Conservation (phyloP, 225 moss, liverwort and hornwort genomes). For the Thuidium tamariscinum region DNA sequence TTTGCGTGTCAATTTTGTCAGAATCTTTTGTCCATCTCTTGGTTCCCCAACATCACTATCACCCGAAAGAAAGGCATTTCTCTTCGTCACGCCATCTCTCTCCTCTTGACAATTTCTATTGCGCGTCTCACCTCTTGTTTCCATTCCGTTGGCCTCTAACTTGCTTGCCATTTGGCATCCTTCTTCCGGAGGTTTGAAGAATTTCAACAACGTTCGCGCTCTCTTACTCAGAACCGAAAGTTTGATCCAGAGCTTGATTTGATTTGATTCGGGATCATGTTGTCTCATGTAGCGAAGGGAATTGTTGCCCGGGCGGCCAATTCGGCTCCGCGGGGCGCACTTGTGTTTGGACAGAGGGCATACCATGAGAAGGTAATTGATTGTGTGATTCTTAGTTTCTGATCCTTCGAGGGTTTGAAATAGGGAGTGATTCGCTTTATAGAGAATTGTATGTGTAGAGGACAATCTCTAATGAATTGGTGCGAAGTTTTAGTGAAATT, state of each 20-base stretch:
- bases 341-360: conserved; percentile 31
- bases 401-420: neutral
- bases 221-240: neutral
- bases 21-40: neutral
- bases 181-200: neutral
- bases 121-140: neutral
- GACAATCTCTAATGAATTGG: neutral
- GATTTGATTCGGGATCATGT: conserved; percentile 7
- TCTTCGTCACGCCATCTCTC: neutral
- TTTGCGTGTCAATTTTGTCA: neutral
- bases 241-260: neutral
- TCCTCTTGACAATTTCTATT: neutral
- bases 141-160: neutral
- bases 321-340: conserved; percentile 5
- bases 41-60: neutral
- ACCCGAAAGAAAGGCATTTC: too few species aligned
- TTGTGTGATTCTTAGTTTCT: neutral
- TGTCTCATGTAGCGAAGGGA: conserved; percentile 23
- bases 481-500: neutral
- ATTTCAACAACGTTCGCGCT: neutral
- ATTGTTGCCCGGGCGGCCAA: conserved; percentile 7
- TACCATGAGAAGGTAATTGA: conserved; percentile 80
- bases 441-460: too few species aligned
- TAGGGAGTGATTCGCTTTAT: too few species aligned
- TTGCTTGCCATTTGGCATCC: neutral